A percentile compares a stretch with the other conserved stretches of the same genome.
These are phyloP conservation scores for Triticum aestivum DNA, from an alignment of 176 grass and related monocot species.

Conservation along the genomic window DNA sequence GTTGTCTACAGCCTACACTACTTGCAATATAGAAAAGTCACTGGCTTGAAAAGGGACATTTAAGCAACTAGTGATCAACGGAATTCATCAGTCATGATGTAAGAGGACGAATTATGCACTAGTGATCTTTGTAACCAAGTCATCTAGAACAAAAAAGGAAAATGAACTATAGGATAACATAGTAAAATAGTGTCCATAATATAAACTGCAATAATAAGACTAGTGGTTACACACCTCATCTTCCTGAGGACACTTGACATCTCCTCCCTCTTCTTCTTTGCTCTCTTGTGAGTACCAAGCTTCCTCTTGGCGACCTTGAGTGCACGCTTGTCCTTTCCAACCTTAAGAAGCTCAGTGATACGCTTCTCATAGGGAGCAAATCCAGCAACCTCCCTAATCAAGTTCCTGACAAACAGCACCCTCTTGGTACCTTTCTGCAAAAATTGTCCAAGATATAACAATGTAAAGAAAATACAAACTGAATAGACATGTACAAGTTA, in stretches of 20 bases:
- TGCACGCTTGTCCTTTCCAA: slow-evolving; percentile 61
- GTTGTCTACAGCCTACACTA: neutral
- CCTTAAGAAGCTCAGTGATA: slow-evolving; percentile 72
- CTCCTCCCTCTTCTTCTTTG: slow-evolving; percentile 72
- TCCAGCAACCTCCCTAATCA: slow-evolving; percentile 65
- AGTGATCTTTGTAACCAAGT: neutral
- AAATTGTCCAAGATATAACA: neutral
- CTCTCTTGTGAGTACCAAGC: slow-evolving; percentile 72
- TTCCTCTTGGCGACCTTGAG: slow-evolving; percentile 61
- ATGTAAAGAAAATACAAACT: neutral
- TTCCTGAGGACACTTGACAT: slow-evolving; percentile 61
- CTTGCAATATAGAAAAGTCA: neutral
- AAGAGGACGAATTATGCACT: neutral
- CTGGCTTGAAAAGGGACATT: neutral
- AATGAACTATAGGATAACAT: neutral
- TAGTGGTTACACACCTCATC: slow-evolving; percentile 32
- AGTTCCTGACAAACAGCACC: slow-evolving; percentile 42
- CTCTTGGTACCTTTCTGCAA: slow-evolving; percentile 56
- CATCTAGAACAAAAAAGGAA: neutral
- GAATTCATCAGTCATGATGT: neutral
- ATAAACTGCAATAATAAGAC: neutral
- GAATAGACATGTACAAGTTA: neutral
- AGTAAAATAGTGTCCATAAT: neutral
- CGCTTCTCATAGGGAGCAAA: slow-evolving; percentile 60
- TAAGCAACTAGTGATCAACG: neutral